A percentile compares a stretch with the other conserved stretches of the same genome.
These are phyloP conservation scores for Plectosphaerella plurivora DNA, from an alignment of 2,329 filamentous ascomycete genomes.

Conservation along the genomic window DNA sequence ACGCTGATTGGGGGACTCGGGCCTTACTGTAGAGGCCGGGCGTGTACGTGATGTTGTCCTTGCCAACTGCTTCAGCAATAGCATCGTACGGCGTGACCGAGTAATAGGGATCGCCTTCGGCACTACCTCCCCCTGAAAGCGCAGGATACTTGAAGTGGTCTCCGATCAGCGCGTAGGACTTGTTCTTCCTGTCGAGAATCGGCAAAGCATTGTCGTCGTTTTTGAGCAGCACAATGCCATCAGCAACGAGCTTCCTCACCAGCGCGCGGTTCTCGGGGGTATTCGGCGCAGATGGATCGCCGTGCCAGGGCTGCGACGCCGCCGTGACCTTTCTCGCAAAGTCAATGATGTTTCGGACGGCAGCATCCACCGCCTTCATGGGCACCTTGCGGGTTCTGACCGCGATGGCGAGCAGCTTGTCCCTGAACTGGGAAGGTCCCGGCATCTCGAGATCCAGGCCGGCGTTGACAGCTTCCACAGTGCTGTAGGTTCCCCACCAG, in stretches of 20 bases:
- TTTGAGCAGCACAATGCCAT: conserved; percentile 69
- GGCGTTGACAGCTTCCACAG: conserved; percentile 15
- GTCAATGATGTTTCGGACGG: conserved; percentile 41
- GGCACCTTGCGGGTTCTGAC: conserved; percentile 1
- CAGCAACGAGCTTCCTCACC: conserved; percentile 40
- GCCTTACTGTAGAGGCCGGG: conserved; percentile 51
- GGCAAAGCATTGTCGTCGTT: conserved; percentile 63
- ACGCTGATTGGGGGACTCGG: conserved; percentile 24
- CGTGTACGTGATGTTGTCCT: conserved; percentile 38
- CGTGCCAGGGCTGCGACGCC: conserved; percentile 5
- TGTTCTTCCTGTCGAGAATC: conserved; percentile 28
- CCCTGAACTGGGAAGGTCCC: conserved; percentile 24
- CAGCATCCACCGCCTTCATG: background rate
- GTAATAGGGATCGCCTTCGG: conserved; percentile 56
- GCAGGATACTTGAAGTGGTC: conserved; percentile 17
- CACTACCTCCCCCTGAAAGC: conserved; percentile 56
- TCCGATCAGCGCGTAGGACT: conserved; percentile 20
- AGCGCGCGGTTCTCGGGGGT: conserved; percentile 7
- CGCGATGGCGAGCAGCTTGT: conserved; percentile 21
- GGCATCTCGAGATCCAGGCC: conserved; percentile 34
- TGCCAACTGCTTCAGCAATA: conserved; percentile 39
- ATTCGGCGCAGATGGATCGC: conserved; percentile 12
- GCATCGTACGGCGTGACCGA: conserved; percentile 70
- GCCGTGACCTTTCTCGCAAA: background rate
- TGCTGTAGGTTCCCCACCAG: conserved; percentile 37